Evolutionary conservation across 2,329 filamentous ascomycete genomes (phyloP).

Genomic region (Aspergillus fumigatiaffinis): DNA sequence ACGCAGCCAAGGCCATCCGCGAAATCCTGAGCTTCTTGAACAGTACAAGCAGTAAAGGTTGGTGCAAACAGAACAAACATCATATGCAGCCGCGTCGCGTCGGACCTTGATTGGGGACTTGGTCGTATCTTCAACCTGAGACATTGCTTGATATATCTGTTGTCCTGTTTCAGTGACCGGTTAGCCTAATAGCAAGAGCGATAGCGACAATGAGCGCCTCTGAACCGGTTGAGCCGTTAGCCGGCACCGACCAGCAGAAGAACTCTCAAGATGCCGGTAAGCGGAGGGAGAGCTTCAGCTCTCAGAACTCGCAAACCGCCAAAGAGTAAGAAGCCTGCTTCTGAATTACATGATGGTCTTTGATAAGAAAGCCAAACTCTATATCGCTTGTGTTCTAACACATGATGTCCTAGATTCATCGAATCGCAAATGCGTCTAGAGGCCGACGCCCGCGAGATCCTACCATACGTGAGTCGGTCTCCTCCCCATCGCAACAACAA

Average conservation of each 20-base stretch:
- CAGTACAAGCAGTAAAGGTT: background rate
- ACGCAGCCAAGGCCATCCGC: no score
- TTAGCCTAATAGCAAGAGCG: background rate
- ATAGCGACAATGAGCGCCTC: slow-evolving; percentile 20
- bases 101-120: background rate
- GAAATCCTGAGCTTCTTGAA: no score
- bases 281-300: slow-evolving; percentile 40
- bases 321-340: slow-evolving; percentile 52
- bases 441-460: slow-evolving; percentile 87
- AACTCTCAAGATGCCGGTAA: slow-evolving; percentile 10
- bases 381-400: background rate
- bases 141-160: background rate
- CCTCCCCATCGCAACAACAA: background rate
- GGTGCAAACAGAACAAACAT: slow-evolving; percentile 28
- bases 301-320: slow-evolving; percentile 66
- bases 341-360: background rate
- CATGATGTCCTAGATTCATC: slow-evolving; percentile 62
- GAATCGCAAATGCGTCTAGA: slow-evolving; percentile 85
- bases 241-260: slow-evolving; percentile 10
- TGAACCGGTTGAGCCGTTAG: slow-evolving; percentile 6
- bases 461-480: slow-evolving; percentile 70
- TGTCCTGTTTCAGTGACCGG: background rate
- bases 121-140: background rate
- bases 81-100: slow-evolving; percentile 11
- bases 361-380: background rate